Conservation (phyloP, 2,329 filamentous ascomycete genomes). For the Albophoma yamanashiensis region DNA sequence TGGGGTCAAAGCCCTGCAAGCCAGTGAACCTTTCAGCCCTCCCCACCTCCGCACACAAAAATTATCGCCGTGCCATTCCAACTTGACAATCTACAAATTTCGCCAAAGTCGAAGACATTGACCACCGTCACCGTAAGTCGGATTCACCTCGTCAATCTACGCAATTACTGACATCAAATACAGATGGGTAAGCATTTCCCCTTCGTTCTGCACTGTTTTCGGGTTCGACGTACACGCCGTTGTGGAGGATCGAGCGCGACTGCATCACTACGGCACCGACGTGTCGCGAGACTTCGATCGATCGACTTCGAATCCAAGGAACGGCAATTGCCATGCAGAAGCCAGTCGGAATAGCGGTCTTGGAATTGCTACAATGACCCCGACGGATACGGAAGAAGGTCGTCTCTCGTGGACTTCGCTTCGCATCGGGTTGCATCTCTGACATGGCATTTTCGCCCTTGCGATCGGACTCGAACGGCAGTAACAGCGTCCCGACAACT, state of each 20-base stretch:
- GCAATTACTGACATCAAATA: conserved; percentile 25
- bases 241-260: not conserved
- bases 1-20: conserved; percentile 25
- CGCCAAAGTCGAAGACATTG: conserved; percentile 32
- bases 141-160: conserved; percentile 21
- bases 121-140: conserved; percentile 40
- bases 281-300: not conserved
- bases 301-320: not conserved
- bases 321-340: not conserved
- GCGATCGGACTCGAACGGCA: not conserved
- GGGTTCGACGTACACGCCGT: not conserved
- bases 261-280: not conserved
- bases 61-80: conserved; percentile 24
- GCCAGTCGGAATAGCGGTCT: not conserved
- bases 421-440: not conserved
- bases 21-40: conserved; percentile 22
- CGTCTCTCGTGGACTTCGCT: not conserved
- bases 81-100: conserved; percentile 29
- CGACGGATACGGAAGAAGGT: not conserved
- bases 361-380: not conserved
- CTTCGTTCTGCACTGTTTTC: conserved; percentile 10
- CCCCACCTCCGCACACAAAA: conserved; percentile 31
- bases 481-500: not conserved
- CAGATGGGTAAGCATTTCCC: conserved; percentile 50
- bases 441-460: not conserved